These are phyloP conservation scores for Cryptosporidium viatorum DNA, from an alignment of 169 alveolate species.

Conservation along the genomic window DNA sequence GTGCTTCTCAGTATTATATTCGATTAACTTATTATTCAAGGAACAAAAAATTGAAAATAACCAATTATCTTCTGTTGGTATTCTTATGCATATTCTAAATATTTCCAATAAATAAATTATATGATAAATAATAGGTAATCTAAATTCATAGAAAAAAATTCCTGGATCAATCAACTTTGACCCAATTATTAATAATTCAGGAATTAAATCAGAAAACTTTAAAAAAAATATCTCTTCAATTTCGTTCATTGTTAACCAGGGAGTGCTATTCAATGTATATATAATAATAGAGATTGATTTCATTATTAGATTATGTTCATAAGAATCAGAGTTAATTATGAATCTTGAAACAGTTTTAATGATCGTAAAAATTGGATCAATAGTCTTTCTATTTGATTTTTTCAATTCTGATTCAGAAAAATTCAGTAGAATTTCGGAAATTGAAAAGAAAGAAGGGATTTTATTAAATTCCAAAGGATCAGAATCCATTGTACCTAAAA, in stretches of 20 bases:
- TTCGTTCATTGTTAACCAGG: constrained; percentile 9
- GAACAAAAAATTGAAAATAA: neutral
- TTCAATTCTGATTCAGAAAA: neutral
- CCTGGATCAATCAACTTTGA: constrained; percentile 17
- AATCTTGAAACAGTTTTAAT: neutral
- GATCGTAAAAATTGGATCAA: constrained; percentile 27
- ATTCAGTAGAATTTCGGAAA: constrained; percentile 1
- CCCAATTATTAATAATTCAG: neutral
- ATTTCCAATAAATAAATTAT: constrained; percentile 52
- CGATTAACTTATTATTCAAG: neutral
- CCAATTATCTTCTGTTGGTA: constrained; percentile 39
- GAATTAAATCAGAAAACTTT: neutral
- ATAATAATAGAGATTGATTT: constrained; percentile 19
- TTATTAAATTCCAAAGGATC: constrained; percentile 46
- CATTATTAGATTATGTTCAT: constrained; percentile 1
- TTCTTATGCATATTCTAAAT: constrained; percentile 23
- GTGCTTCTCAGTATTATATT: neutral
- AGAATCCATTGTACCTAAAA: constrained; percentile 46
- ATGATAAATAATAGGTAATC: constrained; percentile 32
- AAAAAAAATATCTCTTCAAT: constrained; percentile 36
- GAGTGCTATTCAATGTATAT: neutral
- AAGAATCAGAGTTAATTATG: neutral
- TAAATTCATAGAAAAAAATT: constrained; percentile 3
- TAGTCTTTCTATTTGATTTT: neutral
- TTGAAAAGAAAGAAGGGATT: constrained; percentile 35